Evolutionary conservation across 495 filamentous ascomycete genomes (phyloP), one percentile per base, ranked within the genome.

Genomic region (Talaromyces ruber): DNA sequence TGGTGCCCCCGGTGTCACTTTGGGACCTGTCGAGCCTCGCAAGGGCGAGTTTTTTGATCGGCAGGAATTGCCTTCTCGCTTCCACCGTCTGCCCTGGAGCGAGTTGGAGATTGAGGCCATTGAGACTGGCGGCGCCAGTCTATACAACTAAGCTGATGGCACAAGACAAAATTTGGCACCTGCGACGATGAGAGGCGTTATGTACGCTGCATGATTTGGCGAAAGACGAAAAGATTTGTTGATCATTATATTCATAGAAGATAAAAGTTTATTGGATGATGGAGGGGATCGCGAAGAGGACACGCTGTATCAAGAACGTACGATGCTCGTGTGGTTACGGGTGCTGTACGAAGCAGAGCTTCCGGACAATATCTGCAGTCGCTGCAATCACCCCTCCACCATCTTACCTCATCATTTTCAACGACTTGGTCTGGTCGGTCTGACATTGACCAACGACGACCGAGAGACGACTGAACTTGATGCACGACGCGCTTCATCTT

Each of bases 41-140:
- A 77, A 83, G 66, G 94, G 93, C 58, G 78, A 89, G 72, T 90
- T 81, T 72, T 97, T 96, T 70, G 94, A 98, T 77, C 88, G 93
- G 60, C 86, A 84, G 64, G 87, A 98, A 73, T 84, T 98, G 12
- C 94, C 95, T 26, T 64, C 76, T 59, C 84, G 92, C 64, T 98
- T 97, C 70, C 84, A 88, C 67, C 81, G 93, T 59, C 77, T 82
- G 14, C 80, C 85, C 18, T 86, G 90, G 73, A 86, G 79, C 26
- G 70, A 86, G 66, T 86, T 86, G 51, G 94, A 98, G 81, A 98
- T 98, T 62, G 95, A 98, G 71, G 92, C 92, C 32, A 82, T 98
- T 60, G 92, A 97, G 83, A 89, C 88, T 29, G 95, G 92, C 28
- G 94, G 94, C 60, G 94, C 93, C 14, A 89, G 85, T 66, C 68